These are phyloP conservation scores for Cicer pinnatifidum DNA, from an alignment of 306 rosid genomes.

Conservation along the genomic window DNA sequence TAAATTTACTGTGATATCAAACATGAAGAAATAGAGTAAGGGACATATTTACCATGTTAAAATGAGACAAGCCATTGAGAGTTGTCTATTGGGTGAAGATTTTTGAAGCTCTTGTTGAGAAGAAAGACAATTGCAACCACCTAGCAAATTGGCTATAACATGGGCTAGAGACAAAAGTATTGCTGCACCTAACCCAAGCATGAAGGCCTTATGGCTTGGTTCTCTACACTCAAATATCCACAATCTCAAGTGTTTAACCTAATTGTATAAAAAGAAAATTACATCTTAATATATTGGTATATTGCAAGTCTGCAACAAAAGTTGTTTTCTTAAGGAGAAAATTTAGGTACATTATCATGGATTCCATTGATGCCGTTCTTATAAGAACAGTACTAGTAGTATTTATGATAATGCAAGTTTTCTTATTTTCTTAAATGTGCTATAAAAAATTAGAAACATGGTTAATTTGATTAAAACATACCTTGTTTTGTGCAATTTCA, in stretches of 20 bases:
- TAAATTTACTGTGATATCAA: too few species aligned
- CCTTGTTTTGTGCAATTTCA: constrained; percentile 90
- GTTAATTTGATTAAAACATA: constrained; percentile 41
- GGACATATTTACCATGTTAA: constrained; percentile 72
- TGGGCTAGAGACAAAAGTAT: constrained; percentile 72
- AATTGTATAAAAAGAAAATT: constrained; percentile 36
- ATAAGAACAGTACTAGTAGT: neutral
- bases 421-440: neutral
- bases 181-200: constrained; percentile 79
- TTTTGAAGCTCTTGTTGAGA: constrained; percentile 68
- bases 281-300: neutral
- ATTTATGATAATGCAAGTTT: neutral
- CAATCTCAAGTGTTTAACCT: constrained; percentile 79
- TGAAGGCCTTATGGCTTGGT: constrained; percentile 83
- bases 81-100: constrained; percentile 71
- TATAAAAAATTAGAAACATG: constrained; percentile 1
- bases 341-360: neutral
- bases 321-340: neutral
- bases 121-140: constrained; percentile 83
- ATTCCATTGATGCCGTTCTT: neutral
- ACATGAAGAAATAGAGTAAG: too few species aligned
- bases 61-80: constrained; percentile 77
- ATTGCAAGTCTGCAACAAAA: neutral
- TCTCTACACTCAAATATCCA: constrained; percentile 97
- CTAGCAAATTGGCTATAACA: constrained; percentile 70